Percentiles rank a stretch among this genome's conserved stretches.
phyloP scores from a whole-genome alignment of 2,329 filamentous ascomycete genomes.

The Calonectria ilicicola region DNA sequence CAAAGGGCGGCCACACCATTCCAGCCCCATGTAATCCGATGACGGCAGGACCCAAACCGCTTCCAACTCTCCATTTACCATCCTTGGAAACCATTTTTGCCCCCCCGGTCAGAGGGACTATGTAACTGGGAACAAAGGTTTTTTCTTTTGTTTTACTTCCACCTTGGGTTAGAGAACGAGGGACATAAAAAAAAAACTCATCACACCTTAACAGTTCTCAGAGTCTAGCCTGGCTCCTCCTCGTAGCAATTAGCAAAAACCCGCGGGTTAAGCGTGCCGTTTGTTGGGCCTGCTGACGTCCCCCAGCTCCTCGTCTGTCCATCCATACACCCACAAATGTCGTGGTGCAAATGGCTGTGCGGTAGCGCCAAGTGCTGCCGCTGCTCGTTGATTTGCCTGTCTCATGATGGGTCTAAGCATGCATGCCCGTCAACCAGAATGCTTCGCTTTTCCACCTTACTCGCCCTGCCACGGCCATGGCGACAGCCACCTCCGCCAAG shows the following conservation, averaged over 20 bases:
- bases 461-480: conserved; percentile 31
- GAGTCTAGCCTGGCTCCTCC: background rate
- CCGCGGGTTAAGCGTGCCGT: background rate
- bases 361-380: conserved; percentile 7
- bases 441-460: conserved; percentile 23
- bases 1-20: conserved; percentile 24
- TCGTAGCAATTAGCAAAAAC: background rate
- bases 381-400: conserved; percentile 19
- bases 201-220: too few relatives aligned
- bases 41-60: conserved; percentile 32
- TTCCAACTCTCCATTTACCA: conserved; percentile 20
- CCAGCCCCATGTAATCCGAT: conserved; percentile 29
- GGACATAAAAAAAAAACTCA: background rate
- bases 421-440: background rate
- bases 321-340: conserved; percentile 11
- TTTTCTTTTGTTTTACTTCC: background rate
- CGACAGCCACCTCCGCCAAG: conserved; percentile 18
- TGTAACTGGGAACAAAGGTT: background rate
- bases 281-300: conserved; percentile 22
- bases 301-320: background rate
- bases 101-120: background rate
- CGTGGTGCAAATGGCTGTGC: conserved; percentile 19
- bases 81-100: background rate
- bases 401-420: background rate
- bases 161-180: background rate